These are phyloP conservation scores for Candida mesenterica DNA, from an alignment of 1,139 yeast species.

Conservation along the genomic window DNA sequence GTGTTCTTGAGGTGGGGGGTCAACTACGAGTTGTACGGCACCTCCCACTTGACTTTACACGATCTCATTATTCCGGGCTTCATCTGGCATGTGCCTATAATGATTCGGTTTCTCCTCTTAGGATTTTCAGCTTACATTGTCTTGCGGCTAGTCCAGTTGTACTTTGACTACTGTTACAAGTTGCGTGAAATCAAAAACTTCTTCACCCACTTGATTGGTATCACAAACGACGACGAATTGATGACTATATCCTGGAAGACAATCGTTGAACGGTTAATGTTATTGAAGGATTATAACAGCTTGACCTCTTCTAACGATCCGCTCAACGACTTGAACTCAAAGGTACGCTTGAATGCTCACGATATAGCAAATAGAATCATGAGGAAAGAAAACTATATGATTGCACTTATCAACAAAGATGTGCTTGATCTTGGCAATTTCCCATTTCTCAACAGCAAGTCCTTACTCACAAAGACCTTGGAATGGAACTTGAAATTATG, in stretches of 20 bases:
- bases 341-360: slow-evolving; percentile 81
- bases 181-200: slow-evolving; percentile 64
- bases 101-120: slow-evolving; percentile 59
- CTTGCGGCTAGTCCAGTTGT: slow-evolving; percentile 60
- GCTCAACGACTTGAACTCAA: slow-evolving; percentile 60
- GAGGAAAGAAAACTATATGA: slow-evolving; percentile 91
- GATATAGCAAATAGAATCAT: slow-evolving; percentile 93
- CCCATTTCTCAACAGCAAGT: slow-evolving; percentile 30
- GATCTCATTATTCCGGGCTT: slow-evolving; percentile 63
- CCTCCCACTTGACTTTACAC: slow-evolving; percentile 29
- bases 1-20: slow-evolving; percentile 83
- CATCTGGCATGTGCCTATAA: slow-evolving; percentile 47
- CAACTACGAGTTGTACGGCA: slow-evolving; percentile 46
- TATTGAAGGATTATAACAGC: slow-evolving; percentile 77
- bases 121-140: slow-evolving; percentile 58
- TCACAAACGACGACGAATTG: slow-evolving; percentile 70
- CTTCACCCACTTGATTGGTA: slow-evolving; percentile 62
- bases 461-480: slow-evolving; percentile 74
- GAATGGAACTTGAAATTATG: slow-evolving; percentile 95
- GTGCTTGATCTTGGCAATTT: slow-evolving; percentile 48
- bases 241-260: slow-evolving; percentile 94
- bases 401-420: slow-evolving; percentile 82
- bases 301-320: slow-evolving; percentile 44
- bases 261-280: slow-evolving; percentile 75
- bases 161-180: slow-evolving; percentile 48